Evolutionary conservation across 1,284 basidiomycete species (phyloP).

Genomic region (Malassezia restricta): DNA sequence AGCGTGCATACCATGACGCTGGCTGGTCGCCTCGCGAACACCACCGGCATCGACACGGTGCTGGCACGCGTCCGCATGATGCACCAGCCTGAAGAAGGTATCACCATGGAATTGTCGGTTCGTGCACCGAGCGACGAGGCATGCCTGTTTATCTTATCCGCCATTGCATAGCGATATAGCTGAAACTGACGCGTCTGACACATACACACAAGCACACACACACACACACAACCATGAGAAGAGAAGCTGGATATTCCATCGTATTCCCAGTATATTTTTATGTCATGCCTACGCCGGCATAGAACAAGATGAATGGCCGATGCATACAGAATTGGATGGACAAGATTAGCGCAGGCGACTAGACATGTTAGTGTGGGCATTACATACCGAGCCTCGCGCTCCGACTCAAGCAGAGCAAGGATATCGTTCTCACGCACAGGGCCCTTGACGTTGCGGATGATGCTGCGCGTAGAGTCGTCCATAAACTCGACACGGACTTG

Average conservation of each 20-base stretch:
- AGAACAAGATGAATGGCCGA: not conserved
- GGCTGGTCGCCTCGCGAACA: constrained; percentile 69
- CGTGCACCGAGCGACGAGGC: constrained; percentile 78
- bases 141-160: constrained; percentile 73
- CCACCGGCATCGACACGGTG: constrained; percentile 73
- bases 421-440: constrained; percentile 95
- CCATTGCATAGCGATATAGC: constrained; percentile 52
- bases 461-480: constrained; percentile 88
- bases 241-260: not conserved
- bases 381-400: constrained; percentile 94
- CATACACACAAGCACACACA: not conserved
- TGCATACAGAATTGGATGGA: not conserved
- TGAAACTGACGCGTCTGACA: not conserved
- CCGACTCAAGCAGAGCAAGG: constrained; percentile 90
- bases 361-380: not conserved
- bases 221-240: not conserved
- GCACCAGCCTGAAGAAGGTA: constrained; percentile 72
- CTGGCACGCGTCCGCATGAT: constrained; percentile 92
- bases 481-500: constrained; percentile 99
- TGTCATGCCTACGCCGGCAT: not conserved
- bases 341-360: constrained; percentile 9
- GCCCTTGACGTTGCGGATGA: constrained; percentile 99
- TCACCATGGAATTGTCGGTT: constrained; percentile 88
- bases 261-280: constrained; percentile 9
- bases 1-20: constrained; percentile 90